Percentiles rank a stretch among this genome's conserved stretches.
These are phyloP conservation scores for Corymbia calophylla DNA, from an alignment of 441 rosid genomes.

Conservation along the genomic window DNA sequence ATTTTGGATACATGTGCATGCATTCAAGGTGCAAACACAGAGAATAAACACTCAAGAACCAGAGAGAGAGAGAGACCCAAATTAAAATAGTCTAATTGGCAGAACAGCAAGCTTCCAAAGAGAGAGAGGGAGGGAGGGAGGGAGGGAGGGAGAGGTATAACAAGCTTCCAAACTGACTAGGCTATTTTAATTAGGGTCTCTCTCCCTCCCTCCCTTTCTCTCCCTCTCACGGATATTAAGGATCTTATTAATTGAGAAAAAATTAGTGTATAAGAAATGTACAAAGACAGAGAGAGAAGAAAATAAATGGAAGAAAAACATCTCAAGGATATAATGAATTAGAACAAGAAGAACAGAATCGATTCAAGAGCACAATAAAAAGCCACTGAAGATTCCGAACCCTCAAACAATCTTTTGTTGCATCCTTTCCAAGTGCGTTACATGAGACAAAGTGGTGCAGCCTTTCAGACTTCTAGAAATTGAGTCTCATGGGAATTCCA, in stretches of 20 bases:
- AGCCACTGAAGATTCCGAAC: not conserved
- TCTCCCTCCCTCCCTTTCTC: not conserved
- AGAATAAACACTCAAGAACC: not conserved
- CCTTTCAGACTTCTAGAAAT: not conserved
- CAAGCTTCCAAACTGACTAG: not conserved
- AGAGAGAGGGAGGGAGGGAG: no score
- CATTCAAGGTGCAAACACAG: not conserved
- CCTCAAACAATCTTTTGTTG: not conserved
- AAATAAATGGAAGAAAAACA: not conserved
- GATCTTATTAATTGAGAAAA: not conserved
- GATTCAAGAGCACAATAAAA: not conserved
- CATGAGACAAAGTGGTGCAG: not conserved
- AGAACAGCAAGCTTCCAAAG: no score
- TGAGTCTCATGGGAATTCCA: not conserved
- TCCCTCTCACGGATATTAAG: not conserved
- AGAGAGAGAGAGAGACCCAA: not conserved
- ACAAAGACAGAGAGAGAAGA: not conserved
- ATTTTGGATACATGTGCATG: not conserved
- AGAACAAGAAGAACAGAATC: not conserved
- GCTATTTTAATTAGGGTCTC: not conserved
- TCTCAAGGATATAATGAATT: not conserved
- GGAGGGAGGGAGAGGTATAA: no score
- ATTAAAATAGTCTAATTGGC: no score
- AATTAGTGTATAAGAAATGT: not conserved
- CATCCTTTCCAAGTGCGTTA: not conserved